These are phyloP conservation scores for Irpex sp. DNA, from an alignment of 1,284 basidiomycete species.

Conservation along the genomic window DNA sequence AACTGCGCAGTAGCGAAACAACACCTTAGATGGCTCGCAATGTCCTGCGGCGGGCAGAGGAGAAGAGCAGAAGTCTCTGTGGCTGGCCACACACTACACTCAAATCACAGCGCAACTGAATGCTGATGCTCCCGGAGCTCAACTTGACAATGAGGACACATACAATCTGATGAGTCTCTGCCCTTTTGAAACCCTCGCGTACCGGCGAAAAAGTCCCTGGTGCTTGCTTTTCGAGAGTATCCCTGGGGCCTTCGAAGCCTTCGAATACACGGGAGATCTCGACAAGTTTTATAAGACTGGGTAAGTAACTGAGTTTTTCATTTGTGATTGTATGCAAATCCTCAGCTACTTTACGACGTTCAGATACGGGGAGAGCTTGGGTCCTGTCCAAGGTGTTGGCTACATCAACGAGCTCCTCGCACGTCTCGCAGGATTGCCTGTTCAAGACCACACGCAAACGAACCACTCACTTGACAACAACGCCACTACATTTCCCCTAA, in stretches of 20 bases:
- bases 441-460: constrained; percentile 68
- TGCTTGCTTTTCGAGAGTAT: constrained; percentile 56
- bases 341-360: too few species aligned
- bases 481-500: constrained; percentile 67
- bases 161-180: constrained; percentile 68
- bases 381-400: constrained; percentile 73
- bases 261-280: constrained; percentile 69
- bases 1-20: constrained; percentile 48
- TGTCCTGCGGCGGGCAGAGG: constrained; percentile 58
- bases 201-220: constrained; percentile 54
- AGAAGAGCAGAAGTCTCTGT: constrained; percentile 39
- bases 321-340: too few species aligned
- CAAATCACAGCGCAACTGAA: constrained; percentile 61
- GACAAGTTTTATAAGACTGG: constrained; percentile 47
- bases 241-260: constrained; percentile 49
- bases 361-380: constrained; percentile 64
- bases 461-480: constrained; percentile 69
- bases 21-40: constrained; percentile 67
- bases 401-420: constrained; percentile 85
- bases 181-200: constrained; percentile 66
- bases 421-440: constrained; percentile 57
- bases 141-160: constrained; percentile 52
- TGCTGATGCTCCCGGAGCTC: constrained; percentile 51
- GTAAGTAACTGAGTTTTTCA: neutral
- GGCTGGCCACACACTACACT: constrained; percentile 51